Conservation (phyloP, 495 filamentous ascomycete genomes). For the Sphaerosporella brunnea region DNA sequence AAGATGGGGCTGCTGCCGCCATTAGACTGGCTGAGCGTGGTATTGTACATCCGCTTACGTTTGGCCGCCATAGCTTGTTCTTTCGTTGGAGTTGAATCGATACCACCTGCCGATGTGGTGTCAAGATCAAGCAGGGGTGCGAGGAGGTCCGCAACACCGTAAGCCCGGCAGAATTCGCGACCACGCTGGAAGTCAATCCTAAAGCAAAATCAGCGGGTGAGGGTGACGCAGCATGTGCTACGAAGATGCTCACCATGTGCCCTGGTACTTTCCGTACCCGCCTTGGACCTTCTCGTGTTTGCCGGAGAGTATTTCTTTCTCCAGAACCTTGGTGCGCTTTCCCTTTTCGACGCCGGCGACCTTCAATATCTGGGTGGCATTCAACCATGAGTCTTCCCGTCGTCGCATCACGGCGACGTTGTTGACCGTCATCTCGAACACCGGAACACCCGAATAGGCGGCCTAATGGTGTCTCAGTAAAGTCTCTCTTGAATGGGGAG, state of each 20-base stretch:
- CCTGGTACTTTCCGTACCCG: conserved; percentile 96
- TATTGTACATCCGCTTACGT: conserved; percentile 74
- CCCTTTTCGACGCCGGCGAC: conserved; percentile 94
- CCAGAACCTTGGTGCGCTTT: conserved; percentile 87
- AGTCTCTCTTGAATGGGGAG: neutral
- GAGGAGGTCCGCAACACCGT: conserved; percentile 77
- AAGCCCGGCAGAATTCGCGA: conserved; percentile 79
- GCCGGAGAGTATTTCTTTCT: conserved; percentile 90
- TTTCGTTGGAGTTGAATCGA: conserved; percentile 82
- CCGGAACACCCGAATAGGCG: conserved; percentile 80
- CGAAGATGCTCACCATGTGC: conserved; percentile 48
- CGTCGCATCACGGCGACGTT: conserved; percentile 83
- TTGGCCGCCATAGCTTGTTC: conserved; percentile 98
- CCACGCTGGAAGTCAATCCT: conserved; percentile 71
- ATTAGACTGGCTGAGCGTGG: conserved; percentile 44
- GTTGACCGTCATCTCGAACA: conserved; percentile 97
- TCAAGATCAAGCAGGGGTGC: conserved; percentile 46
- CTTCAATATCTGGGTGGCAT: conserved; percentile 89
- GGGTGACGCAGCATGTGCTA: conserved; percentile 2
- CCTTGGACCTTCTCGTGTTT: conserved; percentile 98
- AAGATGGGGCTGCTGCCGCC: conserved; percentile 73
- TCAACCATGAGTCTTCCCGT: conserved; percentile 78
- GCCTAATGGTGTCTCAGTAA: conserved; percentile 38
- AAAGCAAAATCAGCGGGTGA: conserved; percentile 17
- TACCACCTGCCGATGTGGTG: conserved; percentile 32